These are phyloP conservation scores for Fusarium abutilonis DNA, from an alignment of 2,329 filamentous ascomycete species.

Conservation along the genomic window DNA sequence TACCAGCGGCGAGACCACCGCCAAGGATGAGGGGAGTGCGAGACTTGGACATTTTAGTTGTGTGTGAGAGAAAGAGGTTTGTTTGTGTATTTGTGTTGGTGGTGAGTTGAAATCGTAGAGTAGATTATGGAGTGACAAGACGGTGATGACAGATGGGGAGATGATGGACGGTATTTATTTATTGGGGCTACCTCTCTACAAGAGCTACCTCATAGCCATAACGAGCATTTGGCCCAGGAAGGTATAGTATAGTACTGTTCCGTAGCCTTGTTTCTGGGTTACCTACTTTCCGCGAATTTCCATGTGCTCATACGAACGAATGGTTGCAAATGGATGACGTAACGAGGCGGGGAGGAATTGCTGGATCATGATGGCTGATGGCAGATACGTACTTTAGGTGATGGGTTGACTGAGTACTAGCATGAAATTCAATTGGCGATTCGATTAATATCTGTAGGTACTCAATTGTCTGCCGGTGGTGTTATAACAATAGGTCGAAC, in stretches of 20 bases:
- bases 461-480: neutral
- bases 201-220: slow-evolving; percentile 9
- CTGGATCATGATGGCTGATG: slow-evolving; percentile 29
- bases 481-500: neutral
- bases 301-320: slow-evolving; percentile 36
- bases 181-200: slow-evolving; percentile 7
- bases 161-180: slow-evolving; percentile 39
- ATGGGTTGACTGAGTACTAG: neutral
- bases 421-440: slow-evolving; percentile 2
- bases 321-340: slow-evolving; percentile 45
- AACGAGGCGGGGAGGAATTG: slow-evolving; percentile 37
- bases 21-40: slow-evolving; percentile 64
- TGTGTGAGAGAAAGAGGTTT: neutral
- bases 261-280: slow-evolving; percentile 22
- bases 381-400: neutral
- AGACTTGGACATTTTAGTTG: slow-evolving; percentile 54
- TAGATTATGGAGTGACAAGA: slow-evolving; percentile 18
- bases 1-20: slow-evolving; percentile 70
- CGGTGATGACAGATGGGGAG: slow-evolving; percentile 12
- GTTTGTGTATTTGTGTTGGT: neutral
- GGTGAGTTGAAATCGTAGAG: neutral
- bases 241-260: neutral
- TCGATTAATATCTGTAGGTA: neutral
- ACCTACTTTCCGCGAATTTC: slow-evolving; percentile 13
- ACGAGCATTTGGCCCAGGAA: slow-evolving; percentile 12